Conservation (phyloP, 805 yeast species). For the Starmerella gropengiesseri region DNA sequence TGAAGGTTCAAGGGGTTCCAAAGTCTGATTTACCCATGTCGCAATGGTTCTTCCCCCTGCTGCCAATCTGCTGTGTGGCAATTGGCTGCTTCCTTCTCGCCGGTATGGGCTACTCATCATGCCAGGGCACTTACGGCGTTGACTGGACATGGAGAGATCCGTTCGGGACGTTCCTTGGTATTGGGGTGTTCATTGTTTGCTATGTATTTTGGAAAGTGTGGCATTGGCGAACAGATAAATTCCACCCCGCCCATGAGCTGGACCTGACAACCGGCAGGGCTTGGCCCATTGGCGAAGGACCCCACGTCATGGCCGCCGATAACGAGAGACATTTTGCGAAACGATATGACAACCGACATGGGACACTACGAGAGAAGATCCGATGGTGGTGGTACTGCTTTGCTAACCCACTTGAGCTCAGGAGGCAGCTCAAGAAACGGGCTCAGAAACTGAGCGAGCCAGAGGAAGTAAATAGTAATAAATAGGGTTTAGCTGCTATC, state of each 20-base stretch:
- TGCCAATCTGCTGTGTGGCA: constrained; percentile 41
- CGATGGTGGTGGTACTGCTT: constrained; percentile 1
- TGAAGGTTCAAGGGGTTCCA: constrained; percentile 44
- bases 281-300: constrained; percentile 27
- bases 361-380: not conserved
- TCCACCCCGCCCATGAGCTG: constrained; percentile 15
- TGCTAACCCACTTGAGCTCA: not conserved
- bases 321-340: constrained; percentile 13
- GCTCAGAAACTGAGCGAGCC: not conserved
- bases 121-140: constrained; percentile 17
- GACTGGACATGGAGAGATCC: constrained; percentile 32
- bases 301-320: constrained; percentile 19
- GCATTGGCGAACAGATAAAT: constrained; percentile 26
- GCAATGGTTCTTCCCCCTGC: constrained; percentile 40
- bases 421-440: not conserved
- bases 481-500: not conserved
- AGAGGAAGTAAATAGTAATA: not conserved
- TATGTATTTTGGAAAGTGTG: constrained; percentile 33
- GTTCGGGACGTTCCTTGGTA: constrained; percentile 40
- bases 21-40: constrained; percentile 42
- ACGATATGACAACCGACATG: not conserved
- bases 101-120: constrained; percentile 29
- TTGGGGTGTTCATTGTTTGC: constrained; percentile 33
- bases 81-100: constrained; percentile 53
- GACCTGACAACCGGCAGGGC: constrained; percentile 22